These are phyloP conservation scores for Ramaria rubella DNA, from an alignment of 768 basidiomycete genomes.

Conservation along the genomic window DNA sequence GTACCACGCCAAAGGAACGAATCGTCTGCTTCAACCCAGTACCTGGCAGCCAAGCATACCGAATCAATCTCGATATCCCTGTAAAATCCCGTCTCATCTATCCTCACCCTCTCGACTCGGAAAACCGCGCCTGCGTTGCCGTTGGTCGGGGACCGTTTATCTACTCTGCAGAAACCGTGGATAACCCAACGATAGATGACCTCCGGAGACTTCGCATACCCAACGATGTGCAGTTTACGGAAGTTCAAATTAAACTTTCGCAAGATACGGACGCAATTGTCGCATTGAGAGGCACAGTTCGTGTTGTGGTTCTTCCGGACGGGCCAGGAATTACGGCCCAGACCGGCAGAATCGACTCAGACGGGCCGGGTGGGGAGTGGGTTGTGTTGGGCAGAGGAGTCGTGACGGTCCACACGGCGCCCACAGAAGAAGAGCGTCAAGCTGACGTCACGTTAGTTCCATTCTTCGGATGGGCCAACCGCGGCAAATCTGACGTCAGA, in stretches of 20 bases:
- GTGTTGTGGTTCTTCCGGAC: not conserved
- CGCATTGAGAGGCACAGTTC: not conserved
- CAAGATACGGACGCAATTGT: not conserved
- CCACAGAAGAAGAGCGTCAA: not conserved
- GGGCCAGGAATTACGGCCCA: not conserved
- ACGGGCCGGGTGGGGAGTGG: not conserved
- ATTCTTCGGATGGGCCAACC: slow-evolving; percentile 14
- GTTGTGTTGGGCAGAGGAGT: not conserved
- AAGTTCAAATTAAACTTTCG: not conserved
- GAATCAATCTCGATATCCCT: not conserved
- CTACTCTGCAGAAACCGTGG: slow-evolving; percentile 18
- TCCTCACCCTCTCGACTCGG: slow-evolving; percentile 14
- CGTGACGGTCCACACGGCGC: not conserved
- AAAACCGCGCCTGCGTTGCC: slow-evolving; percentile 13
- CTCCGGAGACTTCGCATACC: slow-evolving; percentile 11
- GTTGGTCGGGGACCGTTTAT: slow-evolving; percentile 16
- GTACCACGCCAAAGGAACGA: not conserved
- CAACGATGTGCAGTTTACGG: not conserved
- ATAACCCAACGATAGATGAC: slow-evolving; percentile 14
- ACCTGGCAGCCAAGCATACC: not conserved
- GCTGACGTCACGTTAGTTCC: slow-evolving; percentile 12
- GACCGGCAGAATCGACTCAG: not conserved
- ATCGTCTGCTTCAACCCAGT: not conserved
- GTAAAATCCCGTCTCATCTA: not conserved
- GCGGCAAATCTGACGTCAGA: slow-evolving; percentile 14